Evolutionary conservation across 179 eudicot species (phyloP), one percentile per base, ranked within the genome.

Genomic region (Silene coronaria): DNA sequence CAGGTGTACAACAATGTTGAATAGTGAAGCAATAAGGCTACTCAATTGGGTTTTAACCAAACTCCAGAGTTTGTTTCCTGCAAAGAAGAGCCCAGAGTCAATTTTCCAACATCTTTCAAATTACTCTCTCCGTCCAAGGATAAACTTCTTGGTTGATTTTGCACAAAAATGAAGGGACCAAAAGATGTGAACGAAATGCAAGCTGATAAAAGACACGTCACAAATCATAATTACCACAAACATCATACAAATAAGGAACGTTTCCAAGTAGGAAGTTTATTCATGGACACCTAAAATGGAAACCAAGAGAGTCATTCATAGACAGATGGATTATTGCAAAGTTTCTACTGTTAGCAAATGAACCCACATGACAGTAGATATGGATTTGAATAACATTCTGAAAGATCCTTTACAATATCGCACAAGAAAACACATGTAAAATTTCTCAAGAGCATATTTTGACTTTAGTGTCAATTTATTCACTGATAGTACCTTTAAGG

Each of bases 1-100:
- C 73, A 93, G 85, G 84, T 95, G 97, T 77, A 86, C 79, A 69
- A 95, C 76, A 73, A 91, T 81, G 82, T 88, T 95, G 86, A 91
- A 87, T 57, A 95, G 79, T 80, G 86, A 87, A 67, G 97, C 83
- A 77, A 88, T 82, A 36, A 90, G 77, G 84, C 80, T 77, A 74
- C 80, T 87, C 65, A 95, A 84, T 81, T 88, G 85, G 69, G 75
- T 76, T 81, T 81, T 89, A 34, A 95, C 86, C 85, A 83, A 61
- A 75, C 60, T 78, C 85, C 87, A 73, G 48, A 82, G 87, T 45
- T 84, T 88, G 70, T 84, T 85, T 28, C 98, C 98, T 93, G 85
- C 82, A 81, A 86, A 83, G 27, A 55, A 70, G 46, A 71, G 46
- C 24, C 36, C 26, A 62, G 21, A 23, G 79, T 62, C 45, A 27